Evolutionary conservation across 192 early-diverging fungal genomes (phyloP), one percentile per base, ranked within the genome.

Genomic region (Coemansia sp.): DNA sequence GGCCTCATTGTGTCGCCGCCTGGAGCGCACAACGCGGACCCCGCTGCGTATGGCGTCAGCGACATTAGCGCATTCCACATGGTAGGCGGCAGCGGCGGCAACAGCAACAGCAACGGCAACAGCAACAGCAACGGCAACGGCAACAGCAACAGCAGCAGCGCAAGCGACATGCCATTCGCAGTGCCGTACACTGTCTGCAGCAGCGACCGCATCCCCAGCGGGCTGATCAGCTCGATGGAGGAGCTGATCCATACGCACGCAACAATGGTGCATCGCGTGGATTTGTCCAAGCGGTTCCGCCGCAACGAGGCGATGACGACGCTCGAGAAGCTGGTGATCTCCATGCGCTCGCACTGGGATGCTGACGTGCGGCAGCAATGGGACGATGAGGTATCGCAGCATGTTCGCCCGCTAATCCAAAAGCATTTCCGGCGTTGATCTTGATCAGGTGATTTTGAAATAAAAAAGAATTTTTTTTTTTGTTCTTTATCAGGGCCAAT

Each of bases 1-100:
- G 94, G 95, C 16, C 85, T 87, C 7, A 98, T 98, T 60, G 88
- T 95, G 33, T 90, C 86, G 16, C 96, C 96, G 21, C 94, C 93
- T 66, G 79, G 51, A 23, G 7, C 51, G 23, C 57, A 59, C 15
- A 33, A 35, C 2, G 53, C 10, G 72, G 51, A 12, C 1, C 11
- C 51, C 21, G 21, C 51, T 9, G 23, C 7, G 21, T 53, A 53
- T 26, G 72, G 86, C 38, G 65, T 76, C 56, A 80, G 71, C 65
- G 80, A 78, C 43, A 75, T 71, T 36, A 64, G 41, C 33, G 69
- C 59, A 8, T 70, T 60, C 46, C 55, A 51, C 49, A 63, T 72
- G 7, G 23, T 21, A 30, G 30, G 30, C 30, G 3, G 30, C 3
- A 30, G 30, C 30, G 3, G 30, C 30, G 3, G 30, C 30, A 30